Conservation (phyloP, 1,284 basidiomycete genomes). For the Amylostereum areolatum region DNA sequence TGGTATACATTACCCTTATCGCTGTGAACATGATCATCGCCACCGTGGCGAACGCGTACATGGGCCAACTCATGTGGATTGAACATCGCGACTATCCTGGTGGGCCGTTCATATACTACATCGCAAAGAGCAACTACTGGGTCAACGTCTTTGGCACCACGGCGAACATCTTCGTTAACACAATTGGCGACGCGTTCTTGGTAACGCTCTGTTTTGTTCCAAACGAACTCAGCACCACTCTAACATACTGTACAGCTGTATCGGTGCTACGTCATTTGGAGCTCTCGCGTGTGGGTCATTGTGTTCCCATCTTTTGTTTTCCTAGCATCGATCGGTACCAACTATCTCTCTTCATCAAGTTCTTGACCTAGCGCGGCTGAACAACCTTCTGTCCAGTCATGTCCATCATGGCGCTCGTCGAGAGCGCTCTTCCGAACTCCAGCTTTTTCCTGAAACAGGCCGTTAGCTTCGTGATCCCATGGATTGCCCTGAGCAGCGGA, state of each 20-base stretch:
- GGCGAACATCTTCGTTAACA: slow-evolving; percentile 19
- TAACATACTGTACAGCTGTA: slow-evolving; percentile 17
- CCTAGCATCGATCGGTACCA: slow-evolving; percentile 21
- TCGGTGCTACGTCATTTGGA: slow-evolving; percentile 25
- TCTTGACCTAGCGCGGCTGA: background rate
- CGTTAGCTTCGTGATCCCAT: slow-evolving; percentile 17
- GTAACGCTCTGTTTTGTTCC: too few species aligned
- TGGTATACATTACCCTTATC: slow-evolving; percentile 17
- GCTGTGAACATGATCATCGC: slow-evolving; percentile 19
- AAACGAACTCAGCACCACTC: too few species aligned
- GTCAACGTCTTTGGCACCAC: slow-evolving; percentile 23
- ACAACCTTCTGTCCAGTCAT: slow-evolving; percentile 3
- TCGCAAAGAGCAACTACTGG: slow-evolving; percentile 15
- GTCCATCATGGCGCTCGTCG: slow-evolving; percentile 16
- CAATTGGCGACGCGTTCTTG: slow-evolving; percentile 22
- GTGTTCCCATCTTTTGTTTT: slow-evolving; percentile 19
- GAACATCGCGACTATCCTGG: slow-evolving; percentile 20
- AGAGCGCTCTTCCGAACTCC: slow-evolving; percentile 15
- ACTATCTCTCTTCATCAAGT: background rate
- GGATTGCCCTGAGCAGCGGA: slow-evolving; percentile 16
- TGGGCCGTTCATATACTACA: slow-evolving; percentile 19
- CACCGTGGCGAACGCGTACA: slow-evolving; percentile 16
- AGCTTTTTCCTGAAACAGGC: slow-evolving; percentile 11
- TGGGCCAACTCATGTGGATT: slow-evolving; percentile 22
- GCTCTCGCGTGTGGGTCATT: slow-evolving; percentile 14